Percentiles rank a stretch among this genome's conserved stretches.
Evolutionary conservation across 306 rosid species (phyloP).

Genomic region (Vachellia pachyceras): DNA sequence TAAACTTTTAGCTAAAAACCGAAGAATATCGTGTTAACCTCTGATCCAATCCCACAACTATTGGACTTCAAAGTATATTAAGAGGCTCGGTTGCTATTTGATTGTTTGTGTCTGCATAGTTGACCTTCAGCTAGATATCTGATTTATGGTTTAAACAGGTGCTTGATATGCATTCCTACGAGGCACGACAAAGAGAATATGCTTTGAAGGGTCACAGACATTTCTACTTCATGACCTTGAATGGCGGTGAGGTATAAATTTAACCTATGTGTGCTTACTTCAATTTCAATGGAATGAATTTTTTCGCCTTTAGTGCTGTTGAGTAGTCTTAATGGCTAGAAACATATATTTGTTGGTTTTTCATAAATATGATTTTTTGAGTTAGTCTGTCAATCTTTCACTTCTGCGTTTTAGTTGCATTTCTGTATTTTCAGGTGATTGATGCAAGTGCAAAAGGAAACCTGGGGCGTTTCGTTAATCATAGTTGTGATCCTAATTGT

Average conservation of each 20-base stretch:
- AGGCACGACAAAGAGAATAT: conserved; percentile 89
- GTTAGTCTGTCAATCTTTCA: not conserved
- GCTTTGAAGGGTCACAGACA: conserved; percentile 92
- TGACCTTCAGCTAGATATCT: conserved; percentile 30
- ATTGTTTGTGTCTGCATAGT: conserved; percentile 24
- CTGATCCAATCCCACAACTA: conserved; percentile 11
- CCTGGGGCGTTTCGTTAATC: conserved; percentile 98
- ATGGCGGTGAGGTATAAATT: conserved; percentile 86
- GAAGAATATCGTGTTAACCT: conserved; percentile 16
- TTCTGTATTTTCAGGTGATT: conserved; percentile 74
- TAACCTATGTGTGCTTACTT: conserved; percentile 25
- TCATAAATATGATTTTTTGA: not conserved
- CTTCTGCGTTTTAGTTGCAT: conserved; percentile 20
- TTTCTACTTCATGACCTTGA: conserved; percentile 98
- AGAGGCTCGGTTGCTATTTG: not conserved
- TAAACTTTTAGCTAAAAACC: conserved; percentile 19
- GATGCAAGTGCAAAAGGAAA: conserved; percentile 99
- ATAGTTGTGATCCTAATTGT: conserved; percentile 98
- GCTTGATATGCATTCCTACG: conserved; percentile 84
- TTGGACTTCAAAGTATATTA: conserved; percentile 12
- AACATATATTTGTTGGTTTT: not conserved
- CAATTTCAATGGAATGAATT: conserved; percentile 14
- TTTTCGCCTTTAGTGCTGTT: not conserved
- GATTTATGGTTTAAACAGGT: conserved; percentile 74
- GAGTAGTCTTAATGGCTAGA: not conserved